Evolutionary conservation across 768 basidiomycete genomes (phyloP).

Genomic region (Dentipellis sp.): DNA sequence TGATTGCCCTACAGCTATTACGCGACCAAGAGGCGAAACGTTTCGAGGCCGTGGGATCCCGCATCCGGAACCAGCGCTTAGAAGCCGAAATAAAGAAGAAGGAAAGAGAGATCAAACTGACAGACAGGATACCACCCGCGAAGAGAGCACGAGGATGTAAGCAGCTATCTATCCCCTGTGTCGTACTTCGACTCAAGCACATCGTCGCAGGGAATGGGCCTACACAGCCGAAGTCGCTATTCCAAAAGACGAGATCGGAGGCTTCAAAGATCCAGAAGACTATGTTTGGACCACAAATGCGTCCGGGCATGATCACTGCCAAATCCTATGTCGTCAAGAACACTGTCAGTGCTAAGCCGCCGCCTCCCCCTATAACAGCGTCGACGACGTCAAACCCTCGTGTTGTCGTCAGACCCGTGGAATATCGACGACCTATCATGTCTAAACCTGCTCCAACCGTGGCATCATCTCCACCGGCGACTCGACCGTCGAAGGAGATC

Average conservation of each 20-base stretch:
- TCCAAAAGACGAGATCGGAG: conserved; percentile 69
- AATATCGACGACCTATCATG: neutral
- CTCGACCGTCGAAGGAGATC: too few relatives aligned
- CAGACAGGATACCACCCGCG: conserved; percentile 54
- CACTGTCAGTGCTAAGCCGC: conserved; percentile 13
- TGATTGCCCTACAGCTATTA: conserved; percentile 18
- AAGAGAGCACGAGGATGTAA: conserved; percentile 58
- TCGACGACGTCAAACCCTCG: conserved; percentile 14
- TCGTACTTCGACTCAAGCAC: conserved; percentile 8
- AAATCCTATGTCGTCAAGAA: conserved; percentile 32
- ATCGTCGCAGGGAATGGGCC: conserved; percentile 25
- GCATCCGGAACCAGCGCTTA: conserved; percentile 55
- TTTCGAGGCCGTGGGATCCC: conserved; percentile 52
- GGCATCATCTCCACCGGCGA: too few relatives aligned
- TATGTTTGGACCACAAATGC: conserved; percentile 41
- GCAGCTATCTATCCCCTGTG: conserved; percentile 15
- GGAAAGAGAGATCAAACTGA: conserved; percentile 68
- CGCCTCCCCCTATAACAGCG: conserved; percentile 23
- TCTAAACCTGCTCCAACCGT: too few relatives aligned
- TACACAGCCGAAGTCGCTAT: conserved; percentile 51
- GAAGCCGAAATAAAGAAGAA: conserved; percentile 70
- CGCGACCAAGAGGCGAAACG: conserved; percentile 52
- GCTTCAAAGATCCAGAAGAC: conserved; percentile 59
- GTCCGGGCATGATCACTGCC: conserved; percentile 43
- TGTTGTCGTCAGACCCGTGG: neutral